Evolutionary conservation across 192 early-diverging fungal genomes (phyloP).

Genomic region (Blastocladiella britannica): DNA sequence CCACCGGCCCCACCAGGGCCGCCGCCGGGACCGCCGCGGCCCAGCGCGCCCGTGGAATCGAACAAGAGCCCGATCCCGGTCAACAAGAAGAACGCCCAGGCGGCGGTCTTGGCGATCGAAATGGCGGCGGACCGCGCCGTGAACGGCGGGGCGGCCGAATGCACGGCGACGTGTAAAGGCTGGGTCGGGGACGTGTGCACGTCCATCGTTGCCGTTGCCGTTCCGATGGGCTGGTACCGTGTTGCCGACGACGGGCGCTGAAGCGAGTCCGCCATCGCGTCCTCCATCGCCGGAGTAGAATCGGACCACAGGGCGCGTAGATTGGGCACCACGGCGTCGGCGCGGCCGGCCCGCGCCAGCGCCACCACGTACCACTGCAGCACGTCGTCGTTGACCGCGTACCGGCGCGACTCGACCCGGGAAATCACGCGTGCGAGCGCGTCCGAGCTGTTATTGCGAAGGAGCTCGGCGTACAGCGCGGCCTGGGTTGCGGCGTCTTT

Average conservation of each 20-base stretch:
- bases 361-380: background rate
- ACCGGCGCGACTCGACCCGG: background rate
- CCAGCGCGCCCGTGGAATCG: background rate
- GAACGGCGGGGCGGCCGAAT: background rate
- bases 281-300: background rate
- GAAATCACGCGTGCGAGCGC: background rate
- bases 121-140: background rate
- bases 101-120: background rate
- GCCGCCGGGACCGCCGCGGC: background rate
- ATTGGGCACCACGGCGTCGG: background rate
- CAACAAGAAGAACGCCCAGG: background rate
- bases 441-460: no score
- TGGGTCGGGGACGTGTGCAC: background rate
- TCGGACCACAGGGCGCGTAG: background rate
- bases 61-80: background rate
- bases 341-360: background rate
- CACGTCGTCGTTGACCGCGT: background rate
- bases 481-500: background rate
- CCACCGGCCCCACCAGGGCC: background rate
- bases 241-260: background rate
- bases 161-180: background rate
- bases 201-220: no score
- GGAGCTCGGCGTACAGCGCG: no score
- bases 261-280: background rate
- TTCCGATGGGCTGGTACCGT: no score